Evolutionary conservation across 129 eudicot genomes (phyloP).

Genomic region (Logfia minima): DNA sequence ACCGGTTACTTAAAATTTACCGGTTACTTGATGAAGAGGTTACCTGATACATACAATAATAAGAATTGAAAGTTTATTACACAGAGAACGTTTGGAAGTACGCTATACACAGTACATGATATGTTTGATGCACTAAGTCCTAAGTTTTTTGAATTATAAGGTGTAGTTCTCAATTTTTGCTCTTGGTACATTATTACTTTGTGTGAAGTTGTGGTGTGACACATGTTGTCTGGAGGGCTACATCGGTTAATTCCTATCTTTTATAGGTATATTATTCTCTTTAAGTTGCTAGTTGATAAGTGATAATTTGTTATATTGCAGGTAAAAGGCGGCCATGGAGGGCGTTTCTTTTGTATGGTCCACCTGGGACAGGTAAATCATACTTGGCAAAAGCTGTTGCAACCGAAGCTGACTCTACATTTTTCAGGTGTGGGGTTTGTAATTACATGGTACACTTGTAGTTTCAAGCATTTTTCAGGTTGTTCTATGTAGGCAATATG

Average conservation of each 20-base stretch:
- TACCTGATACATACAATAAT: background rate
- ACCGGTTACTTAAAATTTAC: background rate
- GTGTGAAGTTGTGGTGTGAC: background rate
- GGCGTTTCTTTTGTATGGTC: conserved; percentile 87
- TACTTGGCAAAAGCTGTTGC: conserved; percentile 95
- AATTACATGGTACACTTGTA: background rate
- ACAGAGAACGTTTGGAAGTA: background rate
- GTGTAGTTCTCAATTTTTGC: background rate
- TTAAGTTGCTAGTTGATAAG: background rate
- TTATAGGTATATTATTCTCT: background rate
- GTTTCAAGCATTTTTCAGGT: background rate
- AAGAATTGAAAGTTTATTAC: background rate
- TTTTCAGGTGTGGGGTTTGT: conserved; percentile 54
- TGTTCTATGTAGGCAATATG: background rate
- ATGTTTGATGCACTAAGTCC: background rate
- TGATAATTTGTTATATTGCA: conserved; percentile 21
- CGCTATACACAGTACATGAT: background rate
- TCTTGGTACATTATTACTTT: background rate
- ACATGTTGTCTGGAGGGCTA: background rate
- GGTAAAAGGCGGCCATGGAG: conserved; percentile 94
- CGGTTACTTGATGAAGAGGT: background rate
- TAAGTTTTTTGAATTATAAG: background rate
- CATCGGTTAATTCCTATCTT: background rate
- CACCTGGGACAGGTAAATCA: conserved; percentile 92
- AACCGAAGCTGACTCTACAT: conserved; percentile 88